These are phyloP conservation scores for Zasmidium cellare DNA, from an alignment of 2,329 filamentous ascomycete species.

Conservation along the genomic window DNA sequence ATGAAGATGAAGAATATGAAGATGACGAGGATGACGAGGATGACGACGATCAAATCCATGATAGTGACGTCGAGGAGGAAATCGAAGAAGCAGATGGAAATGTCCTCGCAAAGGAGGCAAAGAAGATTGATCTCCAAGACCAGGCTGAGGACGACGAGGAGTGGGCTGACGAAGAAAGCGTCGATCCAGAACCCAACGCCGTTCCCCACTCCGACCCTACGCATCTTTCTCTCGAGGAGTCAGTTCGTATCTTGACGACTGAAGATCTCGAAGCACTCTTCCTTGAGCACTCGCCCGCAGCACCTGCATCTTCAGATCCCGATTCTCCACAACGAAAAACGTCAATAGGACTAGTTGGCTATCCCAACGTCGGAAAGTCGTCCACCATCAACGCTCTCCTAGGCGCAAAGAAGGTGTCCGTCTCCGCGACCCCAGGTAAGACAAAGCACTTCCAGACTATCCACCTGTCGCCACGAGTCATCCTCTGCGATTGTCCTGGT, in stretches of 20 bases:
- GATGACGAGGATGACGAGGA: constrained; percentile 33
- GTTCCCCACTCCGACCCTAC: constrained; percentile 36
- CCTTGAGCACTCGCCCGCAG: constrained; percentile 68
- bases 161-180: constrained; percentile 39
- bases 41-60: constrained; percentile 19
- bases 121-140: constrained; percentile 42
- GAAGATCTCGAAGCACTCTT: constrained; percentile 92
- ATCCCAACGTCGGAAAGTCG: constrained; percentile 98
- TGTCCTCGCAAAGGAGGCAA: constrained; percentile 36
- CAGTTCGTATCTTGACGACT: constrained; percentile 78
- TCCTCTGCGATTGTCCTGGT: constrained; percentile 97
- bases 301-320: constrained; percentile 45
- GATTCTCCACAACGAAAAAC: constrained; percentile 64
- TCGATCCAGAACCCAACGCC: constrained; percentile 30
- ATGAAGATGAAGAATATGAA: constrained; percentile 35
- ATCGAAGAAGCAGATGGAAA: constrained; percentile 48
- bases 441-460: constrained; percentile 99
- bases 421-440: constrained; percentile 95
- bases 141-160: constrained; percentile 41
- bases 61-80: constrained; percentile 39
- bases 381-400: constrained; percentile 99
- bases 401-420: constrained; percentile 96
- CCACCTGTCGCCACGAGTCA: constrained; percentile 82
- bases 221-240: constrained; percentile 42
- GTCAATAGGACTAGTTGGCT: constrained; percentile 90